Evolutionary conservation across 2,329 filamentous ascomycete genomes (phyloP).

Genomic region (Phyllosticta ampelicida): DNA sequence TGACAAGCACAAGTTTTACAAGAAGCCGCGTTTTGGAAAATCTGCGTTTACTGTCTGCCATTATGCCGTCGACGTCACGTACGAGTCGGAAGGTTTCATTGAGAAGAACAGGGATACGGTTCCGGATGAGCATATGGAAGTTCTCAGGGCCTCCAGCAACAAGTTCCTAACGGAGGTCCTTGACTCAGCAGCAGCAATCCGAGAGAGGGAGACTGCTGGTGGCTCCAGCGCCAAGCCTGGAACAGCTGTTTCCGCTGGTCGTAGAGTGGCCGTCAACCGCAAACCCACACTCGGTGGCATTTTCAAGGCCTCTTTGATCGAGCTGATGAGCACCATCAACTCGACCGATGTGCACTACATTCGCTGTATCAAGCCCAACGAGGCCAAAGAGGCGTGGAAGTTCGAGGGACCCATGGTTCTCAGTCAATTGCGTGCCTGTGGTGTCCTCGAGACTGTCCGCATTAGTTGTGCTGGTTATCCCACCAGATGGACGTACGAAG

Average conservation of each 20-base stretch:
- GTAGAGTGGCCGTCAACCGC: slow-evolving; percentile 84
- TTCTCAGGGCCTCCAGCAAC: slow-evolving; percentile 76
- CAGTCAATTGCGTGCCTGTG: slow-evolving; percentile 91
- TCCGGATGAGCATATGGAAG: slow-evolving; percentile 93
- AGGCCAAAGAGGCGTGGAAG: slow-evolving; percentile 92
- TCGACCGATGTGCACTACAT: slow-evolving; percentile 98
- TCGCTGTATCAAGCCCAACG: slow-evolving; percentile 97
- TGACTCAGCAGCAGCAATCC: slow-evolving; percentile 71
- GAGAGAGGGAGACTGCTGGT: slow-evolving; percentile 69
- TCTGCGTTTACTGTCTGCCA: slow-evolving; percentile 97
- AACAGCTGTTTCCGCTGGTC: slow-evolving; percentile 53
- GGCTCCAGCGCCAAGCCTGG: slow-evolving; percentile 59
- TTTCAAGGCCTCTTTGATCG: slow-evolving; percentile 96
- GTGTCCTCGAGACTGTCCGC: slow-evolving; percentile 95
- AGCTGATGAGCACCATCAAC: slow-evolving; percentile 96
- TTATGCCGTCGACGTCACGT: slow-evolving; percentile 95
- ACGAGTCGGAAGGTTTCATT: slow-evolving; percentile 97
- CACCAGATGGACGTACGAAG: slow-evolving; percentile 96
- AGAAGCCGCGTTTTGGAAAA: slow-evolving; percentile 96
- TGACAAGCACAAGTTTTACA: slow-evolving; percentile 94
- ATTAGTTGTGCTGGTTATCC: slow-evolving; percentile 97
- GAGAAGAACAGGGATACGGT: slow-evolving; percentile 99
- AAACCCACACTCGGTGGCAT: slow-evolving; percentile 97
- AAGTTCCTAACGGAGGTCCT: slow-evolving; percentile 75
- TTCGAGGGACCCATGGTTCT: slow-evolving; percentile 99